Percentiles rank a stretch among this genome's conserved stretches.
Evolutionary conservation across 2,329 filamentous ascomycete genomes (phyloP).

Genomic region (Arthrinium phaeospermum): DNA sequence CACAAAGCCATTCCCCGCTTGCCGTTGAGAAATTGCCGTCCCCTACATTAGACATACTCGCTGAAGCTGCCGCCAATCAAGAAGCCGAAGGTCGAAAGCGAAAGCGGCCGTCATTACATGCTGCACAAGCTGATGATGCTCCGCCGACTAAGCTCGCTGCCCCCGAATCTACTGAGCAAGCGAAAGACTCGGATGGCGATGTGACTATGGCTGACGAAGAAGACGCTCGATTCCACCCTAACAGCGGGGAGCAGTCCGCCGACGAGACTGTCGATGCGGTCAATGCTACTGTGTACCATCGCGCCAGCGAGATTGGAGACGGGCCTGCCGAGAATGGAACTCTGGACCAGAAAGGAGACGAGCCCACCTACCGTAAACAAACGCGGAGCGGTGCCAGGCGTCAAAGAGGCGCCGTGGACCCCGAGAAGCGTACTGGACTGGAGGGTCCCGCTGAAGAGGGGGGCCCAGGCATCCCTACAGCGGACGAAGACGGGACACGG

Average conservation of each 20-base stretch:
- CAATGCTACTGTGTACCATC: neutral
- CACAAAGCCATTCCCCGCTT: neutral
- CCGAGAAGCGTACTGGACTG: conserved; percentile 18
- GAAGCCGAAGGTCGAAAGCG: conserved; percentile 42
- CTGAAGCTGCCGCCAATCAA: conserved; percentile 36
- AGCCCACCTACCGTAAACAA: conserved; percentile 34
- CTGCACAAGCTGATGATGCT: conserved; percentile 30
- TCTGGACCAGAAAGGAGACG: conserved; percentile 28
- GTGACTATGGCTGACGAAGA: conserved; percentile 43
- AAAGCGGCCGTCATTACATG: conserved; percentile 38
- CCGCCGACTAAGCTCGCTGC: conserved; percentile 24
- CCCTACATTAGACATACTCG: conserved; percentile 39
- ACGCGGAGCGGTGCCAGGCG: conserved; percentile 44
- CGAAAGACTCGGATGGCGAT: conserved; percentile 38
- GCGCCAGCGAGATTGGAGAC: conserved; percentile 24
- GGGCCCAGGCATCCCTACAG: conserved; percentile 29
- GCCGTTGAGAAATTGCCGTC: conserved; percentile 33
- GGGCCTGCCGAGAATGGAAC: conserved; percentile 29
- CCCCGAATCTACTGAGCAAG: neutral
- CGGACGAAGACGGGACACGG: conserved; percentile 49
- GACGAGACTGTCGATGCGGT: conserved; percentile 36
- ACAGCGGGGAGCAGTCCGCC: conserved; percentile 40
- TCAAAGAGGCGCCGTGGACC: conserved; percentile 31
- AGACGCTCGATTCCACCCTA: conserved; percentile 35
- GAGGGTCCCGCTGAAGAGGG: conserved; percentile 28